These are phyloP conservation scores for Tolypocladium inflatum DNA, from an alignment of 2,329 filamentous ascomycete genomes.

Conservation along the genomic window DNA sequence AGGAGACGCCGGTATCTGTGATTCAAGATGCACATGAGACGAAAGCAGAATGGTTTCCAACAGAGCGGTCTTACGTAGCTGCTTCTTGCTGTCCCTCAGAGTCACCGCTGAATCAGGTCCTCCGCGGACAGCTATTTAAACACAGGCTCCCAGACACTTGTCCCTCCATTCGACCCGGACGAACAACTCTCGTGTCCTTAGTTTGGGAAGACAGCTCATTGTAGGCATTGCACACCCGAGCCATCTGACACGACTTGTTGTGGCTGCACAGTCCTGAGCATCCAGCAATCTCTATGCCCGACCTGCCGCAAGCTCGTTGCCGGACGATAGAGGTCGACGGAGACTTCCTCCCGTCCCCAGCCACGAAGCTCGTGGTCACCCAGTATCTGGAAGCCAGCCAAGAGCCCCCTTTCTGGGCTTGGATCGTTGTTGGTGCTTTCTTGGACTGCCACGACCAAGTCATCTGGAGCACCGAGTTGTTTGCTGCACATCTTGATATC, in stretches of 20 bases:
- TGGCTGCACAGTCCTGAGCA: neutral
- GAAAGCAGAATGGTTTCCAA: neutral
- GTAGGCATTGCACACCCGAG: neutral
- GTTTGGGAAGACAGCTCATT: neutral
- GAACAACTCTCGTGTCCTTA: too few species aligned
- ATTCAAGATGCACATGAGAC: neutral
- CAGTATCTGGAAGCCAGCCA: conserved; percentile 27
- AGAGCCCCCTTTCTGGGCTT: conserved; percentile 30
- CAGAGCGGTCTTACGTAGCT: neutral
- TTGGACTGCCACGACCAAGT: conserved; percentile 30
- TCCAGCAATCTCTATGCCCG: conserved; percentile 9
- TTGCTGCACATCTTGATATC: conserved; percentile 21
- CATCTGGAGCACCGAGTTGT: conserved; percentile 37
- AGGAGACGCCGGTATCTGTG: neutral
- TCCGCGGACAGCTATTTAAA: neutral
- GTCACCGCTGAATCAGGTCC: conserved; percentile 6
- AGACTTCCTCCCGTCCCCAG: conserved; percentile 31
- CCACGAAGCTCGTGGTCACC: conserved; percentile 34
- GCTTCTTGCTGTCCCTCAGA: neutral
- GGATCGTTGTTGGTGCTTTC: conserved; percentile 36
- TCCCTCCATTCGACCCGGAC: neutral
- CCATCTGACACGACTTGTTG: neutral
- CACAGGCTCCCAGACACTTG: neutral
- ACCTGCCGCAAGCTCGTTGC: conserved; percentile 5
- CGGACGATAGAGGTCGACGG: conserved; percentile 17